Evolutionary conservation across 352 stramenopile species (phyloP), one percentile per base, ranked within the genome.

Genomic region (Pythium dissimile): DNA sequence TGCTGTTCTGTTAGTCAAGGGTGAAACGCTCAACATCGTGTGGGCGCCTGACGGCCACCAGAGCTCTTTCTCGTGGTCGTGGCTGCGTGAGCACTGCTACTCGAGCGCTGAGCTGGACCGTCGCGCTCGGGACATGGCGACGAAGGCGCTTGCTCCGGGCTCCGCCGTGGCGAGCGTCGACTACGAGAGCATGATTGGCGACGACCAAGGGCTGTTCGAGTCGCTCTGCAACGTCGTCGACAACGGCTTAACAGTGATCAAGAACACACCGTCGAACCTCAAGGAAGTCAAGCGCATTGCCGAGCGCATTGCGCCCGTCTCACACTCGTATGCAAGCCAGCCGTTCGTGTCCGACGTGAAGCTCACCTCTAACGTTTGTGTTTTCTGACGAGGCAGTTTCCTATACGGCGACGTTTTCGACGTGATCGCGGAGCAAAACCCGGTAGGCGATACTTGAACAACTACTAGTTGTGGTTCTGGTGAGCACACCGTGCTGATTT

Each of bases 391-490:
- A n/a, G 38, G 5, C 49, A 93, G 81, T 10, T 91, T 91, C 55
- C 71, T 92, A 12, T 95, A 95, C 59, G 85, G 84, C n/a, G 74
- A 89, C 31, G 77, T 90, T 16, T 95, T 95, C 31, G 84, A 95
- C 39, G 84, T 95, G 11, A 64, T 95, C 15, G 80, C 80, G 0
- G 85, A 95, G 48, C 77, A 84, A 23, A 84, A 89, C 18, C 85
- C 85, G 30, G 85, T 94, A 39, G 0, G 37, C 39, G 9, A n/a
- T n/a, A 44, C 21, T 35, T 12, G 27, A 7, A 38, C 50, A 18
- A 21, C 9, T 51, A 21, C 12, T 37, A 26, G 15, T 21, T 44
- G 2, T 11, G 13, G n/a, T n/a, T n/a, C n/a, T n/a, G n/a, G n/a
- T n/a, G n/a, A n/a, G n/a, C n/a, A n/a, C n/a, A n/a, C n/a, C n/a